phyloP scores from a whole-genome alignment of 2,329 filamentous ascomycete species.

The Colletotrichum spaethianum region DNA sequence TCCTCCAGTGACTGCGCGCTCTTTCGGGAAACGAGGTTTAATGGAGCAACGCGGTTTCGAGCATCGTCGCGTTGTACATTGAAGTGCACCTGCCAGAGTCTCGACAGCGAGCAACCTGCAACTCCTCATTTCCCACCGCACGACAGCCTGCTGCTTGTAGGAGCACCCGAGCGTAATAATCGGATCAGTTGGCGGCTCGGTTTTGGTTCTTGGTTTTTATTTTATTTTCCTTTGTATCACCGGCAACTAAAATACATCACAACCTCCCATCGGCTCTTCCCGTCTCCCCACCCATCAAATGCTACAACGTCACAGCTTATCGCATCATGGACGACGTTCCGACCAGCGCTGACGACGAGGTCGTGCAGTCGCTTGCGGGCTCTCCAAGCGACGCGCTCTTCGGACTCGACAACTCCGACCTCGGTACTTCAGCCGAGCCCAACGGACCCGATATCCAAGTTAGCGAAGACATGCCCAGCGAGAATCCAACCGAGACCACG shows the following conservation, averaged over 20 bases:
- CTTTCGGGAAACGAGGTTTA: slow-evolving; percentile 7
- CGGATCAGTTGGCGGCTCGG: not conserved
- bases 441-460: not conserved
- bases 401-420: slow-evolving; percentile 17
- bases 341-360: slow-evolving; percentile 43
- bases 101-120: not conserved
- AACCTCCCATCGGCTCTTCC: not conserved
- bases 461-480: not conserved
- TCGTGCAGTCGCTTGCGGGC: not conserved
- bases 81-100: not conserved
- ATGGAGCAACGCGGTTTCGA: slow-evolving; percentile 36
- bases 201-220: not conserved
- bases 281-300: not conserved
- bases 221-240: too few relatives aligned
- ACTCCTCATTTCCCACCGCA: not conserved
- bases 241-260: not conserved
- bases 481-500: not conserved
- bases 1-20: not conserved
- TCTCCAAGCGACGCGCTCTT: slow-evolving; percentile 31
- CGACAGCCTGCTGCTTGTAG: not conserved
- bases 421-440: not conserved
- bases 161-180: not conserved
- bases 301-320: slow-evolving; percentile 40
- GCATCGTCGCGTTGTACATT: slow-evolving; percentile 24
- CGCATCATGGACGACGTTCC: slow-evolving; percentile 37